These are phyloP conservation scores for Apiotrichum akiyoshidainum DNA, from an alignment of 1,284 basidiomycete genomes.

Conservation along the genomic window DNA sequence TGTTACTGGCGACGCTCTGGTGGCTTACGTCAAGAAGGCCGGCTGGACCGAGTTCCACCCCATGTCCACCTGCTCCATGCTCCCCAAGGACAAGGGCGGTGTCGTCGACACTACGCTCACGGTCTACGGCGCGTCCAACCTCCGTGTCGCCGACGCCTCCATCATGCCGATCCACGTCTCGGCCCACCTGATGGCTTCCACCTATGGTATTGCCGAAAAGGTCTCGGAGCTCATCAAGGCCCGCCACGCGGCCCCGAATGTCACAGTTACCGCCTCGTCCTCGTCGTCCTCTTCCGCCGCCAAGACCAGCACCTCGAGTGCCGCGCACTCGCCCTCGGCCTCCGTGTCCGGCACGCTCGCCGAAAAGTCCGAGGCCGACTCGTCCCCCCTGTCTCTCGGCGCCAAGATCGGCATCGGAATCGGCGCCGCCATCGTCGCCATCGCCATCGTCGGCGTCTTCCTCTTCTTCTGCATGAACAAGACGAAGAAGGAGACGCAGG, in stretches of 20 bases:
- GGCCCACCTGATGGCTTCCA: constrained; percentile 52
- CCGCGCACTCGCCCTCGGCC: not conserved
- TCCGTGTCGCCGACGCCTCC: constrained; percentile 53
- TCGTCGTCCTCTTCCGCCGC: constrained; percentile 4
- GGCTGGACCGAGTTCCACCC: constrained; percentile 57
- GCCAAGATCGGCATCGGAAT: constrained; percentile 44
- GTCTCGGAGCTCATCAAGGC: constrained; percentile 61
- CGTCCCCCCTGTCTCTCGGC: constrained; percentile 18
- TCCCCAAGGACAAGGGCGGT: constrained; percentile 61
- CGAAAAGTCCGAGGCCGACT: constrained; percentile 18
- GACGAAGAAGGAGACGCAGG: constrained; percentile 12
- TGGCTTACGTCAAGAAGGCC: constrained; percentile 39
- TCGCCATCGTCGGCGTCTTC: constrained; percentile 31
- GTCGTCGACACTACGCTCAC: constrained; percentile 63
- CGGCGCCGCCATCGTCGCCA: constrained; percentile 36
- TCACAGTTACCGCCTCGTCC: not conserved
- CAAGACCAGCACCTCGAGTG: constrained; percentile 5
- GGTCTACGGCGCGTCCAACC: constrained; percentile 61
- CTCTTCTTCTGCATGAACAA: constrained; percentile 16
- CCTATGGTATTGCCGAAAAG: constrained; percentile 69
- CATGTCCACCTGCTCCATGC: constrained; percentile 63
- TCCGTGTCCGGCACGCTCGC: constrained; percentile 18
- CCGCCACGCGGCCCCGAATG: not conserved
- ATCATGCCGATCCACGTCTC: constrained; percentile 53
- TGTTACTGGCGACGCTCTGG: constrained; percentile 27